Evolutionary conservation across 2,329 filamentous ascomycete genomes (phyloP).

Genomic region (Zymoseptoria crescenta): DNA sequence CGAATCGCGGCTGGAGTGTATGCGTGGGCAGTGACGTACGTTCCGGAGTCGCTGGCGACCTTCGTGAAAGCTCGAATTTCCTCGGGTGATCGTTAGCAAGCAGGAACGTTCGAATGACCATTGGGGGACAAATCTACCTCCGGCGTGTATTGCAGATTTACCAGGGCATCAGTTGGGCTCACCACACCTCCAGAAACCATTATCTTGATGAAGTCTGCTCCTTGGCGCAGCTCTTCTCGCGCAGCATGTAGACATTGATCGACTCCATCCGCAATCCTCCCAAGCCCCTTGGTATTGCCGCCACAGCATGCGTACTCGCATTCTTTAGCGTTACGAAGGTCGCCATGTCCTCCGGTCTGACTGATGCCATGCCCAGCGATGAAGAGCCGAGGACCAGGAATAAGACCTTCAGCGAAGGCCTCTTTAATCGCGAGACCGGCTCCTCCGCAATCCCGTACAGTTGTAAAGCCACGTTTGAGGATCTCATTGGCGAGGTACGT

Average conservation of each 20-base stretch:
- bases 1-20: slow-evolving; percentile 50
- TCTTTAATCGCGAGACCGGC: slow-evolving; percentile 49
- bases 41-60: slow-evolving; percentile 43
- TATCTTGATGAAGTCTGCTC: slow-evolving; percentile 56
- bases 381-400: slow-evolving; percentile 50
- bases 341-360: slow-evolving; percentile 53
- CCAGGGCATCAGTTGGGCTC: slow-evolving; percentile 47
- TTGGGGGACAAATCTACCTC: slow-evolving; percentile 19
- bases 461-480: slow-evolving; percentile 52
- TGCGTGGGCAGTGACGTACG: slow-evolving; percentile 51
- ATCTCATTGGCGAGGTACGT: slow-evolving; percentile 45
- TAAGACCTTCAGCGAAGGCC: slow-evolving; percentile 49
- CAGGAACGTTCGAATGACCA: background rate
- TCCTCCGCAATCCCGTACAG: slow-evolving; percentile 51
- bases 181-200: slow-evolving; percentile 52
- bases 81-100: background rate
- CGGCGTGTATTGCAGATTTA: slow-evolving; percentile 49
- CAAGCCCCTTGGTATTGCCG: slow-evolving; percentile 35
- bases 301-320: slow-evolving; percentile 43
- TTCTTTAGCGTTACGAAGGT: slow-evolving; percentile 42
- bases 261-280: slow-evolving; percentile 47
- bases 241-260: slow-evolving; percentile 46
- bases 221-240: slow-evolving; percentile 48
- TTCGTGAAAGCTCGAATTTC: slow-evolving; percentile 50
- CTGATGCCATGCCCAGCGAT: slow-evolving; percentile 48